Evolutionary conservation across 2,329 filamentous ascomycete genomes (phyloP), one percentile per base, ranked within the genome.

Genomic region (Fusarium sp.): DNA sequence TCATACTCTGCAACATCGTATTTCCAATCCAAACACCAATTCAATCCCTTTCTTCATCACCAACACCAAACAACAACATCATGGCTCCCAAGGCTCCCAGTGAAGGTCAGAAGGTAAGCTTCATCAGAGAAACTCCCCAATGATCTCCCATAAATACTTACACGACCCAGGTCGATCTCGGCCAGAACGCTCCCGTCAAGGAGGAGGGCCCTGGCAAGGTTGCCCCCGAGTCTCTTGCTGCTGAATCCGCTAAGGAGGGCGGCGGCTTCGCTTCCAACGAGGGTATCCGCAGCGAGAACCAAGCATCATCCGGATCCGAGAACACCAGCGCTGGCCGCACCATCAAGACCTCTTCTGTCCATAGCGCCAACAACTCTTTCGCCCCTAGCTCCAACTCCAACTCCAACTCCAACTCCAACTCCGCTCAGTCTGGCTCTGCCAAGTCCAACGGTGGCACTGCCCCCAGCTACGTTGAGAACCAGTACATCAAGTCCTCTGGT

Each of bases 201-300:
- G 78, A 82, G 18, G 93, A 96, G 79, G 82, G 85, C 16, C 83
- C 90, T 8, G 93, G 93, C 55, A 75, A 84, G 27, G 85, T 95
- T 2, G 81, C 86, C 46, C 83, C 86, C 16, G 92, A 91, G 80
- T 95, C 92, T 9, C 89, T 97, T 8, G 93, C 93, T 14, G 91
- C 89, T 63, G 90, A 95, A 75, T 96, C 92, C 0, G 81, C 89
- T 63, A 81, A 84, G 49, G 72, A 82, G 24, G 85, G 85, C 61
- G 92, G 91, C 70, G 82, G 79, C 15, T 93, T 92, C 74, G 82
- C 86, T 43, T 78, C 85, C 60, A 92, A 93, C 80, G 82, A 84
- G 25, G 83, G 86, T 66, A 83, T 85, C 20, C 68, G 68, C 22
- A 62, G 75, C 30, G 76, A 75, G 56, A 74, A 74, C 50, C 58